Evolutionary conservation across 352 stramenopile species (phyloP).

Genomic region (Phytophthora constricta): DNA sequence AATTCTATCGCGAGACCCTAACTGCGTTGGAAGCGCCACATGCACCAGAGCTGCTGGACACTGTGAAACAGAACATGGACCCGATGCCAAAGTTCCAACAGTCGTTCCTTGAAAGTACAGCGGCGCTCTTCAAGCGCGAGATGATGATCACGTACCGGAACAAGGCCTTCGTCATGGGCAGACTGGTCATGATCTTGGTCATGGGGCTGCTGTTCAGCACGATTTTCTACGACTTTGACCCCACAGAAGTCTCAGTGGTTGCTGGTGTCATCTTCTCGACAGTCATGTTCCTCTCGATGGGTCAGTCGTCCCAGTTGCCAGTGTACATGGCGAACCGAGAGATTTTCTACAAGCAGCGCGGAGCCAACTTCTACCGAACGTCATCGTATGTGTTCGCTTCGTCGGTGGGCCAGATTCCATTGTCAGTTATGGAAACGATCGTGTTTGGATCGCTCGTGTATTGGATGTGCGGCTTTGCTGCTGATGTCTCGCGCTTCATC

Average conservation of each 20-base stretch:
- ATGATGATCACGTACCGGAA: slow-evolving; percentile 57
- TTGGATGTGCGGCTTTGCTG: slow-evolving; percentile 81
- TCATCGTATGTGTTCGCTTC: slow-evolving; percentile 60
- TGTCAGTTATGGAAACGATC: neutral
- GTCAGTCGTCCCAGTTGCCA: slow-evolving; percentile 65
- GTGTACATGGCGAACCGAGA: slow-evolving; percentile 59
- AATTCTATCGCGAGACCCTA: slow-evolving; percentile 34
- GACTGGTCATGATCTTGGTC: slow-evolving; percentile 58
- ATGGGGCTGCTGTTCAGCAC: slow-evolving; percentile 50
- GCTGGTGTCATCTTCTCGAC: slow-evolving; percentile 74
- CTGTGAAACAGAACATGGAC: slow-evolving; percentile 6
- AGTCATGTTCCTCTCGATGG: slow-evolving; percentile 77
- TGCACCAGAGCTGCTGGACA: slow-evolving; percentile 2
- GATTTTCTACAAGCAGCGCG: slow-evolving; percentile 83
- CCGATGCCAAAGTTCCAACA: slow-evolving; percentile 35
- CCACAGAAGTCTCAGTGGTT: slow-evolving; percentile 40
- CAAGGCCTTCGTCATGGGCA: slow-evolving; percentile 34
- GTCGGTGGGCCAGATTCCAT: slow-evolving; percentile 59
- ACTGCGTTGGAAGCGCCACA: slow-evolving; percentile 27
- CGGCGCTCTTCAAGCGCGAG: slow-evolving; percentile 46
- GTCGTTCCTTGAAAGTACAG: slow-evolving; percentile 34
- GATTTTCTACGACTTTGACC: slow-evolving; percentile 45
- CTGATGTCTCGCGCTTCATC: slow-evolving; percentile 36
- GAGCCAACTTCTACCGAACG: slow-evolving; percentile 45
- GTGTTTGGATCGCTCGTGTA: slow-evolving; percentile 47